Percentiles rank a stretch among this genome's conserved stretches.
Evolutionary conservation across 495 filamentous ascomycete genomes (phyloP).

Genomic region (Bathelium albidoporum): DNA sequence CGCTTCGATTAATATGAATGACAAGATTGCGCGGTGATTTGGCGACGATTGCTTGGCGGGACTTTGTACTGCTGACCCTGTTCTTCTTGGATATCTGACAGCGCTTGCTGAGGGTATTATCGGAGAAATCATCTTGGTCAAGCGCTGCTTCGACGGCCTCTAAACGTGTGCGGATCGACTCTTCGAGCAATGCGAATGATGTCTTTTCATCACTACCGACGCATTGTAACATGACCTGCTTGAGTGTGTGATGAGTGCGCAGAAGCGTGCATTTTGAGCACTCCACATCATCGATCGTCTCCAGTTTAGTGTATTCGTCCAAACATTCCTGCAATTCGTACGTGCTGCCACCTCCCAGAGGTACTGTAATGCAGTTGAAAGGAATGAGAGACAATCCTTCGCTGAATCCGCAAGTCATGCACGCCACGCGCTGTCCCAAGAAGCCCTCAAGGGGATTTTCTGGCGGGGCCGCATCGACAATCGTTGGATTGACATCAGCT

Average conservation of each 20-base stretch:
- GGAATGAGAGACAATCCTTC: constrained; percentile 80
- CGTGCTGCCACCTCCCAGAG: constrained; percentile 44
- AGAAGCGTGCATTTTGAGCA: constrained; percentile 85
- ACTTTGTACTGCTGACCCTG: constrained; percentile 64
- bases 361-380: constrained; percentile 89
- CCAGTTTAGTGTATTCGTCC: constrained; percentile 73
- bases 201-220: constrained; percentile 6
- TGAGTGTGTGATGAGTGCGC: constrained; percentile 39
- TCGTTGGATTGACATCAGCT: constrained; percentile 23
- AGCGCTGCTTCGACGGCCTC: constrained; percentile 56
- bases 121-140: constrained; percentile 69
- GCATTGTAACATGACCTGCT: constrained; percentile 28
- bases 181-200: constrained; percentile 14
- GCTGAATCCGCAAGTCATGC: constrained; percentile 73
- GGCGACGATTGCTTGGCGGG: constrained; percentile 76
- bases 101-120: constrained; percentile 58
- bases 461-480: not conserved
- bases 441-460: constrained; percentile 77
- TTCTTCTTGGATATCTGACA: constrained; percentile 64
- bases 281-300: constrained; percentile 76
- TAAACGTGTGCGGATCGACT: constrained; percentile 37
- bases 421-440: constrained; percentile 81
- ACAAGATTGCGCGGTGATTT: constrained; percentile 68
- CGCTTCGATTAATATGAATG: constrained; percentile 81
- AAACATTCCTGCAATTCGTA: constrained; percentile 68